Conservation (phyloP, 352 stramenopile species). For the Pythium brassicae region DNA sequence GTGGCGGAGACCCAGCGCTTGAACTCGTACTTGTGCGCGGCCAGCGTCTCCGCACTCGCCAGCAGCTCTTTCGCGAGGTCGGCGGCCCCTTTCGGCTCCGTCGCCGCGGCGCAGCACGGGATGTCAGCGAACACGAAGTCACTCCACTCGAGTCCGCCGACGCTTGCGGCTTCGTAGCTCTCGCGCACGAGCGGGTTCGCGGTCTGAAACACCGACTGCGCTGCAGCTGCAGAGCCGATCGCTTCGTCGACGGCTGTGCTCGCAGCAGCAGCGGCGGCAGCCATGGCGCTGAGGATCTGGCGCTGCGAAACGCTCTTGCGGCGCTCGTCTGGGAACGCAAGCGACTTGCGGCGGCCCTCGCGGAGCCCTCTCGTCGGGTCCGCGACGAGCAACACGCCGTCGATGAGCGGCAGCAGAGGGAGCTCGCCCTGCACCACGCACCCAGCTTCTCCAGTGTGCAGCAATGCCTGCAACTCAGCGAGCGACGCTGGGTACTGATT, state of each 20-base stretch:
- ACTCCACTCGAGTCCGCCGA: slow-evolving; percentile 66
- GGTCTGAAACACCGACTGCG: slow-evolving; percentile 32
- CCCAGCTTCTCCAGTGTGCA: slow-evolving; percentile 33
- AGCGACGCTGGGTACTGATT: slow-evolving; percentile 53
- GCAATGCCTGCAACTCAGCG: slow-evolving; percentile 37
- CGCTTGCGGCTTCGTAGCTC: slow-evolving; percentile 31
- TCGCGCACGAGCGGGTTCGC: slow-evolving; percentile 32
- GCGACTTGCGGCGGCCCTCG: slow-evolving; percentile 21
- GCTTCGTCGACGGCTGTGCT: not conserved
- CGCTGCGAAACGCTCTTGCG: slow-evolving; percentile 27
- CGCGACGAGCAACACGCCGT: slow-evolving; percentile 47
- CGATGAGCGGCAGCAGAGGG: slow-evolving; percentile 50
- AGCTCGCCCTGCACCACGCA: slow-evolving; percentile 9
- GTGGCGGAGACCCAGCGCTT: slow-evolving; percentile 55
- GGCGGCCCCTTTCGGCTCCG: slow-evolving; percentile 14
- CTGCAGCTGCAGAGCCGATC: not conserved
- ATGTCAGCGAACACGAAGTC: slow-evolving; percentile 69
- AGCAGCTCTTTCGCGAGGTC: slow-evolving; percentile 39
- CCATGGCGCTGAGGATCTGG: not conserved
- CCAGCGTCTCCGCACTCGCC: slow-evolving; percentile 22
- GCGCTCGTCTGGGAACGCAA: slow-evolving; percentile 4
- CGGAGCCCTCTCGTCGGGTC: slow-evolving; percentile 23
- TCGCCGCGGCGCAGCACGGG: slow-evolving; percentile 5
- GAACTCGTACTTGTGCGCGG: slow-evolving; percentile 51
- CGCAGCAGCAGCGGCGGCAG: not conserved